Evolutionary conservation across 495 filamentous ascomycete genomes (phyloP), one percentile per base, ranked within the genome.

Genomic region (Penicillium nucicola): DNA sequence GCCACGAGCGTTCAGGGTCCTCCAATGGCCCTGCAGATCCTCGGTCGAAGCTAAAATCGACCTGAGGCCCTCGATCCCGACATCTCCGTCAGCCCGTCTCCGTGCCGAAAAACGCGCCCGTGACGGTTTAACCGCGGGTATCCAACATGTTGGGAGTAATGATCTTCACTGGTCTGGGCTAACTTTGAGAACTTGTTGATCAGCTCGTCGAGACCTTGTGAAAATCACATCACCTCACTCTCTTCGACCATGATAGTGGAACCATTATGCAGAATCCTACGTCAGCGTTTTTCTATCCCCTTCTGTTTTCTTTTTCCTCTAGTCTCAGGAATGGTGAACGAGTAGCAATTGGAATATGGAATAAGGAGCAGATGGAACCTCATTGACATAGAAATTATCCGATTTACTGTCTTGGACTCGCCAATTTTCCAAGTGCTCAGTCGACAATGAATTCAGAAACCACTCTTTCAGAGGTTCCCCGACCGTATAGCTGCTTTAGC

Each of bases 401-500:
- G 2, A 33, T 17, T 50, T 17, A 45, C 41, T 34, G 40, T 38
- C 39, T 25, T 23, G 41, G 22, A 8, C 5, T 4, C n/a, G 23
- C 22, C 25, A 25, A 14, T 7, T 19, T 14, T 6, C 15, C 14
- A 20, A 25, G 10, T 10, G 12, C 40, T 31, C 20, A 8, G 7
- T 28, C 10, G 6, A 49, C 14, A 20, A 54, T 54, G 52, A 48
- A 39, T 22, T 48, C 52, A 3, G 45, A 54, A 10, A 36, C 23
- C 22, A 40, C 48, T 8, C 42, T 42, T 34, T 30, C 40, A 22
- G 53, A 45, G 39, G 14, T 35, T 14, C 31, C 41, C 32, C 40
- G 30, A n/a, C 50, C 56, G 4, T 58, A 58, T 19, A 55, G 46
- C 37, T 44, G 35, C 18, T 58, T 55, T 25, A 54, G 45, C 36